phyloP scores from a whole-genome alignment of 2,329 filamentous ascomycete species.

The Huntiella savannae region DNA sequence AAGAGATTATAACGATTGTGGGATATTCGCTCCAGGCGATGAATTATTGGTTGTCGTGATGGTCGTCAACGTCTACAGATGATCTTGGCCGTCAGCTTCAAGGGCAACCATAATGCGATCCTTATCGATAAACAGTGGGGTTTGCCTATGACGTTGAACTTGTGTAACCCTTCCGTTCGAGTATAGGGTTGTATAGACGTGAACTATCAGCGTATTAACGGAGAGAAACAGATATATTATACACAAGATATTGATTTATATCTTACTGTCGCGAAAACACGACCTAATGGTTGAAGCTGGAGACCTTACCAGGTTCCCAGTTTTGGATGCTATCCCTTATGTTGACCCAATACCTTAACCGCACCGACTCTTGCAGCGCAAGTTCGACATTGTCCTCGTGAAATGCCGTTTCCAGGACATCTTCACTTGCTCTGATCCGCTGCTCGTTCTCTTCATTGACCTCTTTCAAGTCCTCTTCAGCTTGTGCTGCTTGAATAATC shows the following conservation, averaged over 20 bases:
- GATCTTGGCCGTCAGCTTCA: background rate
- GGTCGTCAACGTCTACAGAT: background rate
- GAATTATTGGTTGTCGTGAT: background rate
- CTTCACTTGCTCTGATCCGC: constrained; percentile 45
- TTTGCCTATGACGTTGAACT: background rate
- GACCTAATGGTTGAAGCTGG: constrained; percentile 31
- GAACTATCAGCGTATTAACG: too few species aligned
- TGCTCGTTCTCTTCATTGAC: constrained; percentile 47
- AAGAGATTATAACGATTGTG: too few species aligned
- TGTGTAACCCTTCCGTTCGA: too few species aligned
- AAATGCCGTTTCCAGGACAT: constrained; percentile 44
- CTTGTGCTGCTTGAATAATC: constrained; percentile 49
- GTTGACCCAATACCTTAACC: constrained; percentile 78
- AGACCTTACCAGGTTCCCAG: constrained; percentile 62
- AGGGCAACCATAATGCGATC: background rate
- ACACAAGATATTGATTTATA: background rate
- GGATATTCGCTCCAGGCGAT: too few species aligned
- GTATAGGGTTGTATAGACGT: too few species aligned
- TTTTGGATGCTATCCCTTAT: constrained; percentile 60
- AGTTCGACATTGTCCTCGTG: constrained; percentile 40
- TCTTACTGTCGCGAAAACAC: background rate
- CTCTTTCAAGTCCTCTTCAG: constrained; percentile 42
- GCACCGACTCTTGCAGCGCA: constrained; percentile 55
- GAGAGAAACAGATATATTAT: background rate
- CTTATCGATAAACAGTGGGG: background rate